Evolutionary conservation across 352 stramenopile species (phyloP), one percentile per base, ranked within the genome.

Genomic region (Globisporangium echinulatum): DNA sequence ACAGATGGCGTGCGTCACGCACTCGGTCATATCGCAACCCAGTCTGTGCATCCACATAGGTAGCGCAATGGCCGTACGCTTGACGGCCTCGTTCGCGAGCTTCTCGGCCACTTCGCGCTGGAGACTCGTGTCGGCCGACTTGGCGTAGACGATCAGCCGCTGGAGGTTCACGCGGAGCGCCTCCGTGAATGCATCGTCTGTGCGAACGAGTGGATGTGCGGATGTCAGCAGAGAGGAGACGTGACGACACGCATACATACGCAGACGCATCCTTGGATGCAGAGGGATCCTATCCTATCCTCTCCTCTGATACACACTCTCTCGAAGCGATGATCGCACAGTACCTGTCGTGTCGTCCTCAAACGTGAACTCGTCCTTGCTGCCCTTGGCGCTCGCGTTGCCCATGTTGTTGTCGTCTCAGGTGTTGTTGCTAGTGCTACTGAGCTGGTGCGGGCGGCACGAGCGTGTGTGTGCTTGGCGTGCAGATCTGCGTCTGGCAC

Each of bases 31-130:
- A 25, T 25, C 25, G 25, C 25, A 25, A 25, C 25, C 25, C 25
- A 25, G 25, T 1, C 25, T 25, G 25, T 25, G 25, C 25, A 25
- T 25, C 25, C 1, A 25, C 25, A 25, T 25, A 25, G 25, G 25
- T 25, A 25, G 25, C 25, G 25, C 25, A 2, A 25, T 25, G 2
- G 25, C 25, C 79, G 49, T 46, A 96, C 87, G 86, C 66, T 97
- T 97, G 46, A 98, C 92, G 25, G 93, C 93, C 62, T 98, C 89
- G 60, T 98, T 98, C 15, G 93, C 93, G 49, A 98, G 71, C 62
- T 97, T 97, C 75, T 98, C 93, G 11, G 93, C 93, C 5, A 98
- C 91, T 64, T 97, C 88, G 51, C 89, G 85, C 72, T 97, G 90
- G 57, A 97, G 74, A 58, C 74, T 70, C 56, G 86, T 85, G 63